Evolutionary conservation across 2,329 filamentous ascomycete genomes (phyloP), one percentile per base, ranked within the genome.

Genomic region (Colletotrichum shisoi): DNA sequence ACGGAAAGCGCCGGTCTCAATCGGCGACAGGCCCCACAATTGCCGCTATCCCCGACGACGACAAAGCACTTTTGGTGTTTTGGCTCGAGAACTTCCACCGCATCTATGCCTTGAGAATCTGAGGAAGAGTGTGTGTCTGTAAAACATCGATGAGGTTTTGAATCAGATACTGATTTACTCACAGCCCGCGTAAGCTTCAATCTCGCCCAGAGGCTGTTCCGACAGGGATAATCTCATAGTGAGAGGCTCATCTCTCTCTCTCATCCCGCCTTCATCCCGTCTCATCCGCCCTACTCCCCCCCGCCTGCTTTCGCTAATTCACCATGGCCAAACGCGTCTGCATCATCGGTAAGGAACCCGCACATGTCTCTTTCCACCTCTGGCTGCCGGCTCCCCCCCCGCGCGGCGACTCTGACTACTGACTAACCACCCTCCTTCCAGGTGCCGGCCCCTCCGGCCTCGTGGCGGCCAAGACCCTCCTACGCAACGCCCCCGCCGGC

Each of bases 401-500:
- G 31, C 2, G 7, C 31, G 31, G 31, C 51, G n/a, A 37, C 31
- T 6, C n/a, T 3, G n/a, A 37, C 52, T 63, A 11, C n/a, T 3
- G n/a, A 37, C 52, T 63, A 11, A 51, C 34, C 9, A 34, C 11
- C 17, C 21, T 37, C 39, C 54, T 11, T 27, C 21, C 24, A 91
- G 89, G 89, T 58, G 89, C 88, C 61, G 89, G 89, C 1, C 89
- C 89, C 12, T 87, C 89, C 1, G 89, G 89, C 42, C 83, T 91
- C 24, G 87, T 89, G 17, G 87, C 88, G 11, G 89, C 89, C 71
- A 95, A 94, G 78, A 90, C 89, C 0, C 81, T 95, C 34, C 82
- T 93, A 69, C 82, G 88, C 77, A 82, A 87, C 73, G 80, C 80
- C 39, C 81, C 85, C 0, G 75, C 77, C 2, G 82, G 77, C 12